Evolutionary conservation across 1,139 yeast genomes (phyloP), one percentile per base, ranked within the genome.

Genomic region (Blastobotrys raffinosifermentans): DNA sequence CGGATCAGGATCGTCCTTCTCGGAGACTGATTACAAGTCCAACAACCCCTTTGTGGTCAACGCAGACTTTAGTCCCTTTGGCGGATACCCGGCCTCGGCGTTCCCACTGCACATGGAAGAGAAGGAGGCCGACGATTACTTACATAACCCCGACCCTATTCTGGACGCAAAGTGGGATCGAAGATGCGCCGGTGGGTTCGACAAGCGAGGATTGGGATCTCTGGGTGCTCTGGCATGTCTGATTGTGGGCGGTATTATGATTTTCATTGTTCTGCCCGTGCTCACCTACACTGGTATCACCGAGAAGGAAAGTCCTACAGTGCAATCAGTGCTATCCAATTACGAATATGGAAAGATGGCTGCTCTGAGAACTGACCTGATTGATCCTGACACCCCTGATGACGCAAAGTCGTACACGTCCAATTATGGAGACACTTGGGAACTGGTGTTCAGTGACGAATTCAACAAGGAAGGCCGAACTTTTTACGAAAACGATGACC

Each of bases 61-160:
- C 45, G 64, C 67, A 3, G 70, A 65, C 46, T 65, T 64, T 34
- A 77, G 87, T 36, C 96, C 96, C 2, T 87, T 87, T 66, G 96
- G 96, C 38, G 96, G 96, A 8, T 87, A 84, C 58, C 96, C 96
- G 2, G 91, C 94, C 3, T 70, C 84, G 4, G 75, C 86, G 1
- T 87, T 87, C 64, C 96, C 96, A 0, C 65, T 87, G 38, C 79
- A 75, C 50, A 76, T 87, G 46, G 94, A 86, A 42, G 96, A 87
- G 53, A 83, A 83, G 60, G 96, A 87, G 61, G 81, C 85, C 2
- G 96, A 87, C 63, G 96, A 87, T 58, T 86, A 84, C 54, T 59
- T 87, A 46, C 96, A 87, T 61, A 87, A 87, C 59, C 96, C 96
- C 1, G 95, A 87, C 57, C 95, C 95, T 7, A 80, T 86, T 27